Base-by-base conservation (phyloP, 1,139 yeast species). In the Wickerhamomyces sp. region DNA sequence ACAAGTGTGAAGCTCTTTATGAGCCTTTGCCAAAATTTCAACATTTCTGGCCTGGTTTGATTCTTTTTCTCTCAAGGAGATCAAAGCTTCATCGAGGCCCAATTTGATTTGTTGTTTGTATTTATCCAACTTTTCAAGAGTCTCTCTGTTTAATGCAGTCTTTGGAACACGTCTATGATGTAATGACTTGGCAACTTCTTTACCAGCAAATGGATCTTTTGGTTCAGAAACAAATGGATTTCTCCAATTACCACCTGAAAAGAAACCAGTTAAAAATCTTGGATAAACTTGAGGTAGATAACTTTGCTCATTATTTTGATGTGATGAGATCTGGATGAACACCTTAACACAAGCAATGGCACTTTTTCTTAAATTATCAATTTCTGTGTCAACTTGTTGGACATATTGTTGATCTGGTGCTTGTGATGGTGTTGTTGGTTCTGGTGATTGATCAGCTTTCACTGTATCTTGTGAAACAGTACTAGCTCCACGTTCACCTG, bases 231-330 rank as follows among this genome's bases (percentile, higher is more conserved):
- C 75, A 46, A 79, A 78, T 21, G 84, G 84, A 47, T 79, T 81
- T 33, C 76, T 70, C 80, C 86, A 81, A 46, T 78, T 78, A 8
- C 87, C 88, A 9, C 87, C 89, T 47, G 77, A 78, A 52, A 77
- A 81, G 38, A 73, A 78, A 31, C 76, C 75, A 23, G 68, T 63
- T 8, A 81, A 56, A 48, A 80, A 78, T 39, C 91, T 62, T n/a
- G 89, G 85, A 45, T 78, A 73, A 3, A 76, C 61, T 51, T 79
- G 81, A 0, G 89, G 89, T 19, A 81, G 50, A 30, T 69, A 61
- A 7, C 57, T 49, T 35, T 56, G 55, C 7, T 48, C 47, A 23
- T 49, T 48, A 19, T 37, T 37, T 34, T 51, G 47, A 14, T 39
- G 42, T 5, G 53, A 46, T 2, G 52, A 44, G 23, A 51, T 42